Conservation (phyloP, 441 rosid species). For the Melastoma candidum region DNA sequence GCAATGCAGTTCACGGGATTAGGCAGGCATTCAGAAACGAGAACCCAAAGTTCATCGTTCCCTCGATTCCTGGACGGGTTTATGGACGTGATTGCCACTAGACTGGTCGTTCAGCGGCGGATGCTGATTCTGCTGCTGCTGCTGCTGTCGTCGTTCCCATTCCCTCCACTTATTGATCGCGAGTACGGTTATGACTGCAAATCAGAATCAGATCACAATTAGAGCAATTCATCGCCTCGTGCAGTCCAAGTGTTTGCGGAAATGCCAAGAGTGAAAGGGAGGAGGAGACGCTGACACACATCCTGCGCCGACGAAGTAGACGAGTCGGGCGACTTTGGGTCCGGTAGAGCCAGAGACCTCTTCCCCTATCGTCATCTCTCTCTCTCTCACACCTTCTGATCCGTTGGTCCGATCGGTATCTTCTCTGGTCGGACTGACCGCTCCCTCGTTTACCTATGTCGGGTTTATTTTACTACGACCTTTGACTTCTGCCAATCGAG, state of each 20-base stretch:
- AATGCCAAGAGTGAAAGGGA: background rate
- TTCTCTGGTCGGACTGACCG: too few relatives aligned
- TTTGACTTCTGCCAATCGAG: too few relatives aligned
- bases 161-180: conserved; percentile 68
- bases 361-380: conserved; percentile 31
- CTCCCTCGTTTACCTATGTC: too few relatives aligned
- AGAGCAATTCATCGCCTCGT: background rate
- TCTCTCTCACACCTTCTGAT: background rate
- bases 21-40: too few relatives aligned
- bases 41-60: too few relatives aligned
- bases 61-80: too few relatives aligned
- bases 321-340: conserved; percentile 43
- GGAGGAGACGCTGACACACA: conserved; percentile 27
- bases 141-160: conserved; percentile 35
- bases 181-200: conserved; percentile 37
- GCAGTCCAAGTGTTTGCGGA: background rate
- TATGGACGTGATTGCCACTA: background rate
- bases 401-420: too few relatives aligned
- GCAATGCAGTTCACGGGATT: too few relatives aligned
- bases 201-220: background rate
- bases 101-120: conserved; percentile 5
- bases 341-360: conserved; percentile 49
- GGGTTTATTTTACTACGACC: too few relatives aligned
- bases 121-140: conserved; percentile 15
- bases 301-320: conserved; percentile 64